These are phyloP conservation scores for Erysiphe neolycopersici DNA, from an alignment of 2,329 filamentous ascomycete species.

Conservation along the genomic window DNA sequence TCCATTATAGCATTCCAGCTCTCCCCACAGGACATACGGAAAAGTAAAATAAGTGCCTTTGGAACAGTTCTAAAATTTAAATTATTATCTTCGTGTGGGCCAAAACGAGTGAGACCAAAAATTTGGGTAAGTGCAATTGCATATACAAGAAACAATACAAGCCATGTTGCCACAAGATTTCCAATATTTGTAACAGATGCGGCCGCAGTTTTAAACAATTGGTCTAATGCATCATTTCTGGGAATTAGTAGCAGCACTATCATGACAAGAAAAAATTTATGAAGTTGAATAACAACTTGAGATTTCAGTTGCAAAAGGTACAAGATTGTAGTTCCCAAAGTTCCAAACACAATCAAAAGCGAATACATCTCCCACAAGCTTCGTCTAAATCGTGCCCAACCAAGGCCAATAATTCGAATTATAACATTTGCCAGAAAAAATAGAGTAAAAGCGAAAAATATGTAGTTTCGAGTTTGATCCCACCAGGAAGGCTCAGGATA, in stretches of 20 bases:
- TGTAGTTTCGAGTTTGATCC: conserved; percentile 40
- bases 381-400: conserved; percentile 71
- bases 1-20: conserved; percentile 97
- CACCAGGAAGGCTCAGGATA: conserved; percentile 48
- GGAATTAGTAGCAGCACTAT: conserved; percentile 80
- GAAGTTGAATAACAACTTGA: conserved; percentile 46
- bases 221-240: conserved; percentile 86
- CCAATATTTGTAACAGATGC: conserved; percentile 75
- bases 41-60: conserved; percentile 77
- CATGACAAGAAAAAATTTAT: conserved; percentile 84
- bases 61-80: conserved; percentile 85
- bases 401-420: conserved; percentile 65
- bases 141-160: conserved; percentile 86
- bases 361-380: conserved; percentile 95
- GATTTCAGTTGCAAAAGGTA: conserved; percentile 32
- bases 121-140: conserved; percentile 91
- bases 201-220: conserved; percentile 94
- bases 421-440: conserved; percentile 62
- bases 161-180: conserved; percentile 87
- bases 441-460: conserved; percentile 61
- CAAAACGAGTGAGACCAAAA: conserved; percentile 83
- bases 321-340: conserved; percentile 59
- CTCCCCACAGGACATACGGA: conserved; percentile 79
- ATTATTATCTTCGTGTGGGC: conserved; percentile 41
- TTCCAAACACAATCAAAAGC: conserved; percentile 49